Conservation (phyloP, 225 moss, liverwort and hornwort genomes). For the Marchantia paleacea region DNA sequence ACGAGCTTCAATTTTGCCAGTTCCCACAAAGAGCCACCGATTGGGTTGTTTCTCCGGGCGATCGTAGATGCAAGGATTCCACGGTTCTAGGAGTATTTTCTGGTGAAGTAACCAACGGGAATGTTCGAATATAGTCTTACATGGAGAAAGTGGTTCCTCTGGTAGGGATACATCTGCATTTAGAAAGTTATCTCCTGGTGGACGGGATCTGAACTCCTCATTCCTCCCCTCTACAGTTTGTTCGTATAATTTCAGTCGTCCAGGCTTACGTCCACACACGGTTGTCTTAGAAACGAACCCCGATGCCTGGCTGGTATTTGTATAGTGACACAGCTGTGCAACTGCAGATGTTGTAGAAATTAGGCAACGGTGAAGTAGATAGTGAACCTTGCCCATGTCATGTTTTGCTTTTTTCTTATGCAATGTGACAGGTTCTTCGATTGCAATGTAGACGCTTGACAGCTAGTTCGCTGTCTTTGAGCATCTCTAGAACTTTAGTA, state of each 20-base stretch:
- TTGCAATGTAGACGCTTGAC: not conserved
- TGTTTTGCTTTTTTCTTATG: not conserved
- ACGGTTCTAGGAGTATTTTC: not conserved
- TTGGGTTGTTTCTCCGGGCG: not conserved
- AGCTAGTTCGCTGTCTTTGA: not conserved
- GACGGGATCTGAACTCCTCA: not conserved
- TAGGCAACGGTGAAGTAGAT: not conserved
- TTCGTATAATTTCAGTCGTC: not conserved
- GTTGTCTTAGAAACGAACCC: not conserved
- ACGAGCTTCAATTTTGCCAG: slow-evolving; percentile 13
- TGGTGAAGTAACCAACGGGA: not conserved
- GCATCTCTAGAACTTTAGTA: not conserved
- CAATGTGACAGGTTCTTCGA: not conserved
- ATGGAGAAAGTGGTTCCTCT: not conserved
- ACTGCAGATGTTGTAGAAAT: not conserved
- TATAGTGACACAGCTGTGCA: not conserved
- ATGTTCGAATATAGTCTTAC: not conserved
- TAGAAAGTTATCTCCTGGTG: not conserved
- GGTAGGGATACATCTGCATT: not conserved
- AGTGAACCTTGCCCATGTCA: not conserved
- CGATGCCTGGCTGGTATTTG: not conserved
- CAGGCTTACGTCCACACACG: not conserved
- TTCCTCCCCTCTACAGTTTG: not conserved
- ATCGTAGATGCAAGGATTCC: not conserved
- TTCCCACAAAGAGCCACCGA: not conserved